These are phyloP conservation scores for Candida nemodendra DNA, from an alignment of 805 yeast species.

Conservation along the genomic window DNA sequence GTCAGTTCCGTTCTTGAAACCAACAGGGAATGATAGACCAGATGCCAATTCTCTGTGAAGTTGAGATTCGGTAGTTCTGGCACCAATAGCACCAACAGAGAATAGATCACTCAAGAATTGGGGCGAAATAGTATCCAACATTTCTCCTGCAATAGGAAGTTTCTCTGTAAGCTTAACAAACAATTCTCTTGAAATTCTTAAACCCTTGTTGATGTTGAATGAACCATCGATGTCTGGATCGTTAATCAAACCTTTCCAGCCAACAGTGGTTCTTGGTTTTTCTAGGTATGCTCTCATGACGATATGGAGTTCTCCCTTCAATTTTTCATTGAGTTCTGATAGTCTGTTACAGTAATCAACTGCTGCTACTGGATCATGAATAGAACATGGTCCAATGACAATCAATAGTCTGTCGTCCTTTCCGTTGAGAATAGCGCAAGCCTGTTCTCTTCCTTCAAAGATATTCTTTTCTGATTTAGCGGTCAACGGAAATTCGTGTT, in stretches of 20 bases:
- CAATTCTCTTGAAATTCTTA: slow-evolving; percentile 82
- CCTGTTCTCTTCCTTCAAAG: slow-evolving; percentile 70
- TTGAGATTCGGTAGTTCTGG: slow-evolving; percentile 98
- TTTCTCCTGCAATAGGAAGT: slow-evolving; percentile 94
- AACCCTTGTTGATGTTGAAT: slow-evolving; percentile 92
- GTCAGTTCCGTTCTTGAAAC: slow-evolving; percentile 97
- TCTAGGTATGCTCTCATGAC: slow-evolving; percentile 98
- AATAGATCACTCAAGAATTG: slow-evolving; percentile 91
- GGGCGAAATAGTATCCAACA: slow-evolving; percentile 97
- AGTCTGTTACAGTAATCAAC: slow-evolving; percentile 78
- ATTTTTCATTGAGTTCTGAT: slow-evolving; percentile 53
- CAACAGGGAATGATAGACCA: slow-evolving; percentile 96
- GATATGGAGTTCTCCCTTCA: slow-evolving; percentile 73
- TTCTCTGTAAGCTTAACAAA: slow-evolving; percentile 78
- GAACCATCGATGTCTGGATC: slow-evolving; percentile 95
- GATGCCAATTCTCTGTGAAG: slow-evolving; percentile 96
- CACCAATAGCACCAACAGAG: slow-evolving; percentile 98
- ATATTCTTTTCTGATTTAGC: slow-evolving; percentile 60
- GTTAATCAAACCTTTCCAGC: slow-evolving; percentile 97
- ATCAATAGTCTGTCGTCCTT: slow-evolving; percentile 84
- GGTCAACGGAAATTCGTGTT: slow-evolving; percentile 76
- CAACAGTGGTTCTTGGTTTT: slow-evolving; percentile 98
- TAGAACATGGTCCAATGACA: slow-evolving; percentile 95
- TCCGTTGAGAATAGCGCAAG: slow-evolving; percentile 72
- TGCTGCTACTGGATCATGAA: slow-evolving; percentile 93